Percentiles rank a stretch among this genome's conserved stretches.
Conservation (phyloP, 768 basidiomycete species). For the Calocybe cyanea region DNA sequence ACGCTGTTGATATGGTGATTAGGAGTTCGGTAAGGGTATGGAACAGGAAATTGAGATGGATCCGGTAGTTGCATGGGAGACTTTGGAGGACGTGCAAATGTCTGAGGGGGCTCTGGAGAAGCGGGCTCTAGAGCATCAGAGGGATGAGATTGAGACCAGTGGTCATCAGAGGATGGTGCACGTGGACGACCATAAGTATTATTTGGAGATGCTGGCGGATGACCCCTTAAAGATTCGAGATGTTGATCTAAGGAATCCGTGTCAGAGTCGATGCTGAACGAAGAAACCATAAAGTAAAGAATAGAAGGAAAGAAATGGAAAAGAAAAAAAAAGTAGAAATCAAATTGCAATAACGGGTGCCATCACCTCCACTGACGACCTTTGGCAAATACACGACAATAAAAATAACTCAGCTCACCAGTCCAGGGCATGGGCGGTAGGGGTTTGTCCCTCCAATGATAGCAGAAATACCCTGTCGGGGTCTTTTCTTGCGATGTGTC, state of each 20-base stretch:
- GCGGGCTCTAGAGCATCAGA: constrained; percentile 8
- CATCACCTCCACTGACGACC: no score
- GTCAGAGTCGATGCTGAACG: constrained; percentile 11
- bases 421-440: constrained; percentile 30
- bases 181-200: constrained; percentile 31
- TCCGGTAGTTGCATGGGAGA: constrained; percentile 47
- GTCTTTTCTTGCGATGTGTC: constrained; percentile 7
- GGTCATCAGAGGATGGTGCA: constrained; percentile 26
- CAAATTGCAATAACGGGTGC: neutral
- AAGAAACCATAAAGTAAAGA: constrained; percentile 16
- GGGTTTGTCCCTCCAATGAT: constrained; percentile 30
- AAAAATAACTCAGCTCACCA: constrained; percentile 7
- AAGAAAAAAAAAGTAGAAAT: constrained; percentile 3
- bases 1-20: constrained; percentile 43
- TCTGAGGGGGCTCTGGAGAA: constrained; percentile 15
- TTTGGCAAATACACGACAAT: constrained; percentile 21
- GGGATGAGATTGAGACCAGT: constrained; percentile 19
- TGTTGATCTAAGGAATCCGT: constrained; percentile 18
- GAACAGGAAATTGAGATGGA: constrained; percentile 68
- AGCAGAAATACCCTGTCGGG: constrained; percentile 14
- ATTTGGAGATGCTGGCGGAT: constrained; percentile 29
- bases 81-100: constrained; percentile 42
- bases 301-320: constrained; percentile 7
- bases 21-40: constrained; percentile 58
- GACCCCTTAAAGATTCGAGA: constrained; percentile 26